A percentile compares a stretch with the other conserved stretches of the same genome.
phyloP scores from a whole-genome alignment of 768 basidiomycete species.

The Phaeolepiota aurea region DNA sequence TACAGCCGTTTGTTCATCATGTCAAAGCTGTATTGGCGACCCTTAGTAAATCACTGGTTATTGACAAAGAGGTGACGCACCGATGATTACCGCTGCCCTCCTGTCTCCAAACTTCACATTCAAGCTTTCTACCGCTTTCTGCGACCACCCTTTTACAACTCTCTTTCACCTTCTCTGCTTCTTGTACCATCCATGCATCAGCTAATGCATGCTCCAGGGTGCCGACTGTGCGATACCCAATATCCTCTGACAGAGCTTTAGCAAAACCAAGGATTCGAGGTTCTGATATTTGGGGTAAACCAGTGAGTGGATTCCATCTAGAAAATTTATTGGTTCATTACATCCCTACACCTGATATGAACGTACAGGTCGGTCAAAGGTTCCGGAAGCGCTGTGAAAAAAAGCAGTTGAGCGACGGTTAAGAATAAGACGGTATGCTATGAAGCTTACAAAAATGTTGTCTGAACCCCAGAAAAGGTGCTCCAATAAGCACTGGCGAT shows the following conservation, averaged over 20 bases:
- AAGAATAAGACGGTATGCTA: no score
- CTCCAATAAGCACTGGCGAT: constrained; percentile 43
- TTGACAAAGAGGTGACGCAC: constrained; percentile 33
- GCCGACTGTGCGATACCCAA: constrained; percentile 89
- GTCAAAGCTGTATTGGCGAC: constrained; percentile 56
- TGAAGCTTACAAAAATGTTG: constrained; percentile 38
- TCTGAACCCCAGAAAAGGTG: constrained; percentile 37
- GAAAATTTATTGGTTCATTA: not conserved
- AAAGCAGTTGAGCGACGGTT: constrained; percentile 1
- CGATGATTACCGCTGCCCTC: constrained; percentile 82
- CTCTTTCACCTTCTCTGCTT: constrained; percentile 51
- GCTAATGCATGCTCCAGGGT: constrained; percentile 82
- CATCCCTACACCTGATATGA: no score
- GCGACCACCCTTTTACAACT: constrained; percentile 52
- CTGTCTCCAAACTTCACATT: constrained; percentile 91
- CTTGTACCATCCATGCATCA: constrained; percentile 72
- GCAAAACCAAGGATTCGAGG: constrained; percentile 54
- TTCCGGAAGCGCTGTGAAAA: constrained; percentile 41
- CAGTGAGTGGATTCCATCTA: constrained; percentile 41
- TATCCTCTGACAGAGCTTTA: constrained; percentile 70
- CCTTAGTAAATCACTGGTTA: not conserved
- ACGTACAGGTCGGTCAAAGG: constrained; percentile 48
- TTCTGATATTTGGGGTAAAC: constrained; percentile 66
- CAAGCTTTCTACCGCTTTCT: constrained; percentile 45
- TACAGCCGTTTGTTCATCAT: constrained; percentile 83